Percentiles rank a stretch among this genome's conserved stretches.
Evolutionary conservation across 2,329 filamentous ascomycete genomes (phyloP).

Genomic region (Pezicula rhizophila): DNA sequence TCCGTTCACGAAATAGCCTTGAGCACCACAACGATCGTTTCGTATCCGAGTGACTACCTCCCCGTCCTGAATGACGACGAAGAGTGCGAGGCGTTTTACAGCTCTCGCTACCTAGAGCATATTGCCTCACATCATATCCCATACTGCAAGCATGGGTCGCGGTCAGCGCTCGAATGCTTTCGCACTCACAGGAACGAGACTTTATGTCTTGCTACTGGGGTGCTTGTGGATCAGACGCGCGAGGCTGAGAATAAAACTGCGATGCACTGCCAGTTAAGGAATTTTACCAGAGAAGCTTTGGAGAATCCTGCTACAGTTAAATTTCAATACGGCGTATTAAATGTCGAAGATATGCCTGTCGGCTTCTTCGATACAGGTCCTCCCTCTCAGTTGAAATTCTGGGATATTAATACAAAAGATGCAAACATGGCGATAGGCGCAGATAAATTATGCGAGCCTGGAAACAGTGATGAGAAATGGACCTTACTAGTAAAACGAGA

Average conservation of each 20-base stretch:
- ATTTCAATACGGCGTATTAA: slow-evolving; percentile 9
- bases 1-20: neutral
- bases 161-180: slow-evolving; percentile 7
- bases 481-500: slow-evolving; percentile 23
- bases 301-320: slow-evolving; percentile 2
- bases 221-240: slow-evolving; percentile 5
- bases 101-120: slow-evolving; percentile 6
- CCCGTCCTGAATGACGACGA: slow-evolving; percentile 1
- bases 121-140: slow-evolving; percentile 7
- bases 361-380: slow-evolving; percentile 23
- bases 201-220: slow-evolving; percentile 13
- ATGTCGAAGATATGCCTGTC: slow-evolving; percentile 9
- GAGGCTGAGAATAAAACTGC: slow-evolving; percentile 3
- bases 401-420: slow-evolving; percentile 8
- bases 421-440: slow-evolving; percentile 1
- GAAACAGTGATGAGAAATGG: slow-evolving; percentile 11
- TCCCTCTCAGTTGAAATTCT: slow-evolving; percentile 11
- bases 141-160: slow-evolving; percentile 8
- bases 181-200: slow-evolving; percentile 9
- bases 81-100: slow-evolving; percentile 5
- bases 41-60: slow-evolving; percentile 6
- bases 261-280: slow-evolving; percentile 12
- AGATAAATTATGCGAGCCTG: slow-evolving; percentile 1
- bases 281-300: slow-evolving; percentile 6
- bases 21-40: neutral